These are phyloP conservation scores for Carex cristatella DNA, from an alignment of 176 grass and related monocot species.

Conservation along the genomic window DNA sequence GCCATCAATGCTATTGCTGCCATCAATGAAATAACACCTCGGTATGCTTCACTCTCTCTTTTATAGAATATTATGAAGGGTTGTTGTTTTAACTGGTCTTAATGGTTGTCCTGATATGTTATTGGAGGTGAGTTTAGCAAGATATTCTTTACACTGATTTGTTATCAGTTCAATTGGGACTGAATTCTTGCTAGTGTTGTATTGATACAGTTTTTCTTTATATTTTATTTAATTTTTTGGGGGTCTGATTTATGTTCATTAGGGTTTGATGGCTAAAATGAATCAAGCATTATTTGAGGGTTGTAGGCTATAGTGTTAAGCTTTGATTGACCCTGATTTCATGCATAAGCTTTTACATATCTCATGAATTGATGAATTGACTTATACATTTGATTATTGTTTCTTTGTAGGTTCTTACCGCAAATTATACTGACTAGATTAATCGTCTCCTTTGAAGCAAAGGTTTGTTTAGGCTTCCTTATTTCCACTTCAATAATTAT, in stretches of 20 bases:
- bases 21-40: conserved; percentile 55
- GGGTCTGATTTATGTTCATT: background rate
- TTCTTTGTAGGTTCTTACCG: conserved; percentile 74
- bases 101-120: background rate
- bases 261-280: background rate
- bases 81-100: background rate
- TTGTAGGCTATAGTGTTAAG: background rate
- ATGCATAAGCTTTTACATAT: conserved; percentile 1
- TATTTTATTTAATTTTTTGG: background rate
- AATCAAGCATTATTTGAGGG: background rate
- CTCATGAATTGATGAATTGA: background rate
- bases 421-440: conserved; percentile 58
- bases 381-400: conserved; percentile 6
- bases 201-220: background rate
- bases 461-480: conserved; percentile 39
- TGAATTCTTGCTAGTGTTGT: background rate
- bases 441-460: conserved; percentile 73
- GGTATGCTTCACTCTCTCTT: conserved; percentile 29
- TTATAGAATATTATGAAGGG: background rate
- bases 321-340: background rate
- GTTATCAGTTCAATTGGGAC: background rate
- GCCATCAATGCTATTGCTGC: conserved; percentile 30
- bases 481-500: conserved; percentile 16
- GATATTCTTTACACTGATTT: background rate
- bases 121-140: background rate